Conservation (phyloP, 768 basidiomycete species). For the Agaricus subrufescens region DNA sequence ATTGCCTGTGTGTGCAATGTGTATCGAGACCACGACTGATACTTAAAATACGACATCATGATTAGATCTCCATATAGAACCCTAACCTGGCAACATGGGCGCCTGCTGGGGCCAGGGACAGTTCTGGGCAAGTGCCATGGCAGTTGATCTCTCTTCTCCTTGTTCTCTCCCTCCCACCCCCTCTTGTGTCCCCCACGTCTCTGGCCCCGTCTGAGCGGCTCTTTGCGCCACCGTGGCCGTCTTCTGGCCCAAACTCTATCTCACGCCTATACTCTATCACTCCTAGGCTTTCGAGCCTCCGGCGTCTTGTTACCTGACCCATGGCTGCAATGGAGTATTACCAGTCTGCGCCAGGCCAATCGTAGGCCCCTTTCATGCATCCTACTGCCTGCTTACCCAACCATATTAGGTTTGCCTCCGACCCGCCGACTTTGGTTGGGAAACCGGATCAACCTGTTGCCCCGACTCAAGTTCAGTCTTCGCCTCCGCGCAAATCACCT, state of each 20-base stretch:
- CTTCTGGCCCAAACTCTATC: background rate
- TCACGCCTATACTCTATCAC: background rate
- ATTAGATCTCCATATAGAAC: background rate
- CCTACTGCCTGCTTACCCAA: background rate
- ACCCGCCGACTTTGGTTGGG: background rate
- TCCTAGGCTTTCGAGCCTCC: background rate
- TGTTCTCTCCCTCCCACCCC: background rate
- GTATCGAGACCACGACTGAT: too few relatives aligned
- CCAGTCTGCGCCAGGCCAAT: conserved; percentile 4
- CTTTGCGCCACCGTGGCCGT: background rate
- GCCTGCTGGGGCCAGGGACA: background rate
- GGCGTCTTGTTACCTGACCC: background rate
- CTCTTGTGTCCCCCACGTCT: background rate
- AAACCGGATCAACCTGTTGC: background rate
- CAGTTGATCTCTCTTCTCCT: background rate
- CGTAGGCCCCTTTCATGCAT: background rate
- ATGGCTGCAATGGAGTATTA: conserved; percentile 6
- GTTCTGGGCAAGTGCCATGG: background rate
- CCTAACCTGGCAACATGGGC: background rate
- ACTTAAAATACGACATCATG: background rate
- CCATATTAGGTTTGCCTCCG: background rate
- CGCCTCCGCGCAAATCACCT: background rate
- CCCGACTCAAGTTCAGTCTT: background rate
- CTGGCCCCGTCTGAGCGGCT: background rate
- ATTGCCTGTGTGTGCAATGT: too few relatives aligned